phyloP scores from a whole-genome alignment of 2,329 filamentous ascomycete genomes.

The Zymoseptoria pseudotritici region DNA sequence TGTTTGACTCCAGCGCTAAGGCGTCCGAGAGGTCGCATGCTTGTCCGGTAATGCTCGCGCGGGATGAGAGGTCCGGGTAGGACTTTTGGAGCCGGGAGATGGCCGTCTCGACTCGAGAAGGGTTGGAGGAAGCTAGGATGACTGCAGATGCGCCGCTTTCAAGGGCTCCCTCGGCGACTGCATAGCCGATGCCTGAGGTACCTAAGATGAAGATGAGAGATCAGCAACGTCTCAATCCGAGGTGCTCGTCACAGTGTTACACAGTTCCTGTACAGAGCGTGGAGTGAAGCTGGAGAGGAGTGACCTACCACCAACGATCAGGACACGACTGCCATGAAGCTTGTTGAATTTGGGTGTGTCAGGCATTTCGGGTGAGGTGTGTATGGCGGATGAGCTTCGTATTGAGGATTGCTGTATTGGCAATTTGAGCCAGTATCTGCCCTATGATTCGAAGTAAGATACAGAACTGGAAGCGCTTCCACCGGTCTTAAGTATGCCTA shows the following conservation, averaged over 20 bases:
- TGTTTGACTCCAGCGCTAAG: conserved; percentile 36
- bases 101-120: not conserved
- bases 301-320: not conserved
- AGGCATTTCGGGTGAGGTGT: not conserved
- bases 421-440: not conserved
- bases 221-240: not conserved
- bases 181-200: not conserved
- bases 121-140: not conserved
- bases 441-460: not conserved
- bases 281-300: not conserved
- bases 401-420: not conserved
- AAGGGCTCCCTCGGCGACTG: not conserved
- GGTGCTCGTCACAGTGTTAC: not conserved
- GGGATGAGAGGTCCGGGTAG: not conserved
- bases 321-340: not conserved
- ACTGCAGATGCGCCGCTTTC: not conserved
- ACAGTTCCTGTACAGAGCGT: not conserved
- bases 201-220: not conserved
- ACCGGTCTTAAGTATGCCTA: not conserved
- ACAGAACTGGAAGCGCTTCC: not conserved
- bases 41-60: conserved; percentile 23
- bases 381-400: no score
- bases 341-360: not conserved
- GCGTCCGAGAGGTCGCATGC: conserved; percentile 38
- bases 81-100: not conserved